Evolutionary conservation across 1,284 basidiomycete species (phyloP), one percentile per base, ranked within the genome.

Genomic region (Malassezia sp.): DNA sequence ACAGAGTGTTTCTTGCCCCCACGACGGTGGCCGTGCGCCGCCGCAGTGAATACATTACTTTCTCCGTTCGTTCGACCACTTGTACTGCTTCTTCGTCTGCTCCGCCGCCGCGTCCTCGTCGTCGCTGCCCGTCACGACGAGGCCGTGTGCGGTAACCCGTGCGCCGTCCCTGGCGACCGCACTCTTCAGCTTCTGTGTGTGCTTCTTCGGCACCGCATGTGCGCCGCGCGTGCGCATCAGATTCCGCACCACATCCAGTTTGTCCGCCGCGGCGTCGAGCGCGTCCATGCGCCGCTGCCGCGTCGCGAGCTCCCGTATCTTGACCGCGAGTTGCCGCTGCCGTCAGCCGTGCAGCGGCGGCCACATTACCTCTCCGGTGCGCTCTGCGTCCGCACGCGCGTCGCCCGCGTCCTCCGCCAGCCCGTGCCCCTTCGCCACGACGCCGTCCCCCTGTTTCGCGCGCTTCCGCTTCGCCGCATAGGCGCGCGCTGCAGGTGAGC

Each of bases 271-370:
- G 8, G 43, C 37, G 10, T 45, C 41, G 3, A 68, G 57, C 12
- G 58, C 52, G 23, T 59, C 57, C 11, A 67, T 40, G 1, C 65
- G 52, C 11, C 45, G 44, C 29, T 63, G 63, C 5, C 65, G 45
- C 2, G 60, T 53, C 1, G 44, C 41, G 11, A 68, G 56, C 42
- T 61, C 53, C 10, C 54, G 53, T 17, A 61, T 43, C 23, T 62
- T 55, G 41, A 57, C 49, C 10, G 57, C 52, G 6, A 60, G 47
- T 22, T 65, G 60, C 27, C 62, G 61, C 34, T 47, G 42, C 17
- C 10, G 39, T 36, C 11, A 35, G 12, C 26, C 23, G 15, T 24
- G 9, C 20, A 11, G 27, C 38, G 8, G 27, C 5, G 7, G n/a
- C n/a, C n/a, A n/a, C n/a, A n/a, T n/a, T 33, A 7, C 7, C 8